Evolutionary conservation across 1,139 yeast genomes (phyloP).

Genomic region (Wickerhamiella pararugosa): DNA sequence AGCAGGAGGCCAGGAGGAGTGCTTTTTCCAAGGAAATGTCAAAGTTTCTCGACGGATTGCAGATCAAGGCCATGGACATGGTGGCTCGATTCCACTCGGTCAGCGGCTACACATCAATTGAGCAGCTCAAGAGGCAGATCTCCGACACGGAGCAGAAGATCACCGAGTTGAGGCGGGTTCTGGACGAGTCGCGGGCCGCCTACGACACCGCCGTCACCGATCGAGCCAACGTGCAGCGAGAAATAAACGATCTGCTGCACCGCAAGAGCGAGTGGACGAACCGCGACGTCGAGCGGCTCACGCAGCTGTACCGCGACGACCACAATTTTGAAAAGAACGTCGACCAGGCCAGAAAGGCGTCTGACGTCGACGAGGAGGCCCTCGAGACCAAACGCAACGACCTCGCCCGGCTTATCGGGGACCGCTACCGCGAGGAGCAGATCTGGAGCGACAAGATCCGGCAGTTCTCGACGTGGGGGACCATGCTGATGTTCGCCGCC

Average conservation of each 20-base stretch:
- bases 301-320: constrained; percentile 65
- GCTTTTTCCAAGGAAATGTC: background rate
- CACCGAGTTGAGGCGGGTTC: constrained; percentile 33
- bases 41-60: constrained; percentile 1
- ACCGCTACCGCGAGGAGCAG: constrained; percentile 92
- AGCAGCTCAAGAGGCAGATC: constrained; percentile 48
- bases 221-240: constrained; percentile 63
- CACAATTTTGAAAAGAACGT: constrained; percentile 60
- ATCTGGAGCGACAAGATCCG: constrained; percentile 96
- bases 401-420: constrained; percentile 62
- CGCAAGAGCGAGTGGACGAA: constrained; percentile 74
- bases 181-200: constrained; percentile 35
- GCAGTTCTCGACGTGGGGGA: constrained; percentile 93
- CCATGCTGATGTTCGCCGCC: constrained; percentile 78
- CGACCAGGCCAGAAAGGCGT: constrained; percentile 32
- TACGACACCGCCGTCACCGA: constrained; percentile 51
- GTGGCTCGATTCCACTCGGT: constrained; percentile 48
- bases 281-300: constrained; percentile 67
- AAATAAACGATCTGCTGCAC: constrained; percentile 76
- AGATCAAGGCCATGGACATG: constrained; percentile 3
- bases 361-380: constrained; percentile 42
- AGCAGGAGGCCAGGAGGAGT: constrained; percentile 1
- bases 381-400: constrained; percentile 60
- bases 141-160: constrained; percentile 36
- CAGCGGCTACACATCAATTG: constrained; percentile 82